These are phyloP conservation scores for Magnaporthiopsis incrustans DNA, from an alignment of 2,329 filamentous ascomycete genomes.

Conservation along the genomic window DNA sequence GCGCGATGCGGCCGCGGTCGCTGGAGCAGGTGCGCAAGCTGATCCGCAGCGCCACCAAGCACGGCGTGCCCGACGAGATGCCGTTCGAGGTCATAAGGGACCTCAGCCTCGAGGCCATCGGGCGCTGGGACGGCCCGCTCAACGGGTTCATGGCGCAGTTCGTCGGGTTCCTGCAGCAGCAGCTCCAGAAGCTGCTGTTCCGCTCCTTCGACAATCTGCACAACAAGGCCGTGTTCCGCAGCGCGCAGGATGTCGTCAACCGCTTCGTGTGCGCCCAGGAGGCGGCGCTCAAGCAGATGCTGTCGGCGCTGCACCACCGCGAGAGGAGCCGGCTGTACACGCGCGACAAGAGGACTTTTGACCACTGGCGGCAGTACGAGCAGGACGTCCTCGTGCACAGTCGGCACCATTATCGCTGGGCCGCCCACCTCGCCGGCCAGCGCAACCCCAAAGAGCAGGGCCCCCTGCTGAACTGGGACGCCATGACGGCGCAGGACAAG, in stretches of 20 bases:
- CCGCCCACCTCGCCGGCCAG: conserved; percentile 25
- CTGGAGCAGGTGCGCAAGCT: conserved; percentile 44
- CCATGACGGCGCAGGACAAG: conserved; percentile 40
- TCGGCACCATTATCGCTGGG: conserved; percentile 41
- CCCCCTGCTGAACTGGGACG: conserved; percentile 30
- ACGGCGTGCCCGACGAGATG: conserved; percentile 51
- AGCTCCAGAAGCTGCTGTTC: conserved; percentile 38
- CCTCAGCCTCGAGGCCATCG: conserved; percentile 48
- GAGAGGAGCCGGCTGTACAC: conserved; percentile 51
- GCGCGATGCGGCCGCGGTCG: too few species aligned
- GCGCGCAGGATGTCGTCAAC: conserved; percentile 34
- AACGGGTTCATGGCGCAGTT: conserved; percentile 38
- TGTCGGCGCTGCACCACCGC: conserved; percentile 39
- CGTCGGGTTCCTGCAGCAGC: conserved; percentile 36
- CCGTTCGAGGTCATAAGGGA: conserved; percentile 52
- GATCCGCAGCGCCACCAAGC: conserved; percentile 44
- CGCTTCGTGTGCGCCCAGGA: conserved; percentile 34
- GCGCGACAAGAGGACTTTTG: conserved; percentile 41
- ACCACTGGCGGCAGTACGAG: conserved; percentile 38
- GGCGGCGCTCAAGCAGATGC: conserved; percentile 25
- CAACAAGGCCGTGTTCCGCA: conserved; percentile 41
- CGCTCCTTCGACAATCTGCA: conserved; percentile 37
- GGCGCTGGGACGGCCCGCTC: conserved; percentile 49
- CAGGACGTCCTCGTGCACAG: conserved; percentile 31
- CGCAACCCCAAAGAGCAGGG: conserved; percentile 19